Base-by-base conservation (phyloP, 805 yeast genomes). In the Monosporozyma siamensis region DNA sequence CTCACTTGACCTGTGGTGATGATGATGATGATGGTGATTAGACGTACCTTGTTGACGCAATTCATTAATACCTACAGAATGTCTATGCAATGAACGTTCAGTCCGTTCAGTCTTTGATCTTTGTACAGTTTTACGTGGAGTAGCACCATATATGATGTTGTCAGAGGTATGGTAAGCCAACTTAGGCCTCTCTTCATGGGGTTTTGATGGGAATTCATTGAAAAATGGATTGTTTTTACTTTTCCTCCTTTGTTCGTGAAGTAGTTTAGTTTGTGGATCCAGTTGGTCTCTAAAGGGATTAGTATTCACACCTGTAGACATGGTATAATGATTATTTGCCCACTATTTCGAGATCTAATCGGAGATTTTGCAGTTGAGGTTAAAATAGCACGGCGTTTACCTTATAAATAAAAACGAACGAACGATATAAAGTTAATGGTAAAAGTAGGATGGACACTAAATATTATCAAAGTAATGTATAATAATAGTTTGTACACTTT, bases 191-290 rank as follows among this genome's bases (percentile, higher is more conserved):
- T 11, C 10, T 31, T 31, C 23, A 3, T 14, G 7, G 9, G 22
- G 11, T 17, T 8, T 6, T 17, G 22, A 11, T 11, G 17, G n/a
- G 14, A 20, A 3, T 14, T 38, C 40, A 21, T 21, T n/a, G 26
- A 38, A 29, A 21, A 38, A 38, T 6, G 40, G 40, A 29, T 38
- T 38, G 11, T 15, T 29, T 24, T 20, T 38, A 38, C 34, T 38
- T 7, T 29, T 30, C 8, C 27, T 29, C 11, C 34, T 27, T 8
- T 15, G 20, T 20, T 15, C 30, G 21, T 35, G 36, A 9, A 22
- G 42, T 6, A 31, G 32, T 12, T 27, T 27, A 3, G 15, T 18
- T 4, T 22, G n/a, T 3, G 29, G 4, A 12, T 17, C 34, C 6
- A 25, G n/a, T 9, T 31, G 29, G 18, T 14, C 27, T 15, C 32